Conservation (phyloP, 2,329 filamentous ascomycete species). For the Cercospora brassicicola region DNA sequence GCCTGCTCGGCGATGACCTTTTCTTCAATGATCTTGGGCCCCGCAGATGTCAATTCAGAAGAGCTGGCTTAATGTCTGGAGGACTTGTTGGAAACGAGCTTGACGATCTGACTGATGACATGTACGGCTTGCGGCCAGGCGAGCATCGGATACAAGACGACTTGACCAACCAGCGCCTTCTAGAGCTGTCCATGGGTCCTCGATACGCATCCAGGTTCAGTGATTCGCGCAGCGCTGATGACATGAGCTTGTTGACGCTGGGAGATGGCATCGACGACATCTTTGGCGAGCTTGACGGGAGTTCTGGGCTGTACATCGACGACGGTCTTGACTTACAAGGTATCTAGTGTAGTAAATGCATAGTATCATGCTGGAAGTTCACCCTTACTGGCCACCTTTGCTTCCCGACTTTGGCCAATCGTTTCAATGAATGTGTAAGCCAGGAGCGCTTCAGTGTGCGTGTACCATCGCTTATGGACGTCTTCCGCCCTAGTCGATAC, state of each 20-base stretch:
- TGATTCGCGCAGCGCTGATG: background rate
- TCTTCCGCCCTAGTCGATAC: too few species aligned
- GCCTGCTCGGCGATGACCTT: background rate
- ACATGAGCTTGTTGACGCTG: slow-evolving; percentile 3
- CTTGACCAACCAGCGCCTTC: background rate
- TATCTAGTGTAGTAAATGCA: background rate
- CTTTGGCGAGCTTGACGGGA: background rate
- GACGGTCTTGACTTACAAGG: slow-evolving; percentile 1
- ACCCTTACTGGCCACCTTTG: background rate
- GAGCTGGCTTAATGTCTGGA: background rate
- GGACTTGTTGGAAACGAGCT: background rate
- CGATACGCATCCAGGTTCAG: slow-evolving; percentile 15
- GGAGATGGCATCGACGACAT: slow-evolving; percentile 1
- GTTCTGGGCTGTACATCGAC: background rate
- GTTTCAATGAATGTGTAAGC: background rate
- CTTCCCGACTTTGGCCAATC: background rate
- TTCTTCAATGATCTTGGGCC: background rate
- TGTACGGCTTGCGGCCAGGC: background rate
- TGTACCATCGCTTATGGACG: too few species aligned
- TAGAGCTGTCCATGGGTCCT: slow-evolving; percentile 16
- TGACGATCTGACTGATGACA: background rate
- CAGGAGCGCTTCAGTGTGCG: too few species aligned
- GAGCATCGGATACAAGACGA: slow-evolving; percentile 7
- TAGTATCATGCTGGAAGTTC: background rate
- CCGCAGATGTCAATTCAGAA: background rate